These are phyloP conservation scores for Pseudocohnilembus persalinus DNA, from an alignment of 169 alveolate genomes.

Conservation along the genomic window DNA sequence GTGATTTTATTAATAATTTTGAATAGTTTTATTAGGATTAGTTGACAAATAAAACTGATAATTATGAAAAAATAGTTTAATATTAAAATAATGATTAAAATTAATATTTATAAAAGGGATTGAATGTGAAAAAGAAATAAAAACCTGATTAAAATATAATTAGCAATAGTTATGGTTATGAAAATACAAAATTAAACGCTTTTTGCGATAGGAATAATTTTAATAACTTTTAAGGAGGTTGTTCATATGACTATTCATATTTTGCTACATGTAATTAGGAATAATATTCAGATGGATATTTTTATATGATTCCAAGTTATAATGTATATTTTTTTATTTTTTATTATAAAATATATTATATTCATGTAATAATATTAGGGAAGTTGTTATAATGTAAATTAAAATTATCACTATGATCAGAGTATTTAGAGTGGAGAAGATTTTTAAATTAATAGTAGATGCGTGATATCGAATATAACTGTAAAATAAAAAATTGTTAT, in stretches of 20 bases:
- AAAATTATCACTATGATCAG: neutral
- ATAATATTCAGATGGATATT: neutral
- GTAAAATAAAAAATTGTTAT: neutral
- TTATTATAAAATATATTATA: too few relatives aligned
- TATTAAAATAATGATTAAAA: too few relatives aligned
- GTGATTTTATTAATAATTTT: neutral
- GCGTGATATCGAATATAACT: neutral
- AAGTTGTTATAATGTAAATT: neutral
- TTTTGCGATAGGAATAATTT: neutral
- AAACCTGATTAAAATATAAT: too few relatives aligned
- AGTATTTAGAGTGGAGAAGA: neutral
- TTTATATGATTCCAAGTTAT: neutral
- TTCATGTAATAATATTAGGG: neutral
- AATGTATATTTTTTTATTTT: neutral
- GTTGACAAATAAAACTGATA: neutral
- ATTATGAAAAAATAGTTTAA: too few relatives aligned
- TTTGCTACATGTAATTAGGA: neutral
- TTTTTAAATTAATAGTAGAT: neutral
- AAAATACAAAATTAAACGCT: neutral
- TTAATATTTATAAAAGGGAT: neutral
- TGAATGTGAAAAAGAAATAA: neutral
- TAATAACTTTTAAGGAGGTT: neutral
- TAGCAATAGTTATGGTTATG: too few relatives aligned
- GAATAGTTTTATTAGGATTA: neutral
- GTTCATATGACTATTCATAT: neutral